Percentiles rank a stretch among this genome's conserved stretches.
Conservation (phyloP, 257 asterid genomes). For the Salvia hispanica region DNA sequence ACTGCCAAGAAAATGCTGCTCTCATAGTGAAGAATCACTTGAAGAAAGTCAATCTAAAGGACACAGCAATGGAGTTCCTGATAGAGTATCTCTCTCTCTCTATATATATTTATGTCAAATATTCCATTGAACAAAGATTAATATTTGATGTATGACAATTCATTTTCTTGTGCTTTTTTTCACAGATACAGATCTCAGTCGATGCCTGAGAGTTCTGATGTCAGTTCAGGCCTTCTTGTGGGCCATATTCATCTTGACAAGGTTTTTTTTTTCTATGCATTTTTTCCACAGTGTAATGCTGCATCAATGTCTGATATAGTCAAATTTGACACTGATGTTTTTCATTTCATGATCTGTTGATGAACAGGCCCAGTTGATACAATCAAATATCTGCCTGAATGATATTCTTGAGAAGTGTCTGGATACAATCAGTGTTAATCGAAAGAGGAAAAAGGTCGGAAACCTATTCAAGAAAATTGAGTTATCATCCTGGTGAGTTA, state of each 20-base stretch:
- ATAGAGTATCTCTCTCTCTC: conserved; percentile 66
- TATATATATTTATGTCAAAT: background rate
- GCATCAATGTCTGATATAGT: conserved; percentile 17
- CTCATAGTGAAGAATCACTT: conserved; percentile 65
- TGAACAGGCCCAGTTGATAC: conserved; percentile 58
- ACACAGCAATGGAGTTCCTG: conserved; percentile 73
- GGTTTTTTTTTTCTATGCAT: conserved; percentile 41
- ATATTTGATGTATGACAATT: conserved; percentile 12
- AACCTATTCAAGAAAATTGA: conserved; percentile 58
- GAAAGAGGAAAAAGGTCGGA: conserved; percentile 70
- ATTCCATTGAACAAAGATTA: conserved; percentile 2
- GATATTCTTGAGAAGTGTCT: conserved; percentile 70
- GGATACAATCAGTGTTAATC: conserved; percentile 51
- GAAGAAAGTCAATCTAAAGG: conserved; percentile 79
- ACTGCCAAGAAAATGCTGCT: conserved; percentile 80
- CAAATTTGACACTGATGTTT: conserved; percentile 24
- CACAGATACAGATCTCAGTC: conserved; percentile 65
- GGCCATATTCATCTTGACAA: conserved; percentile 89
- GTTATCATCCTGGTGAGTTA: conserved; percentile 67
- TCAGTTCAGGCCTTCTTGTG: conserved; percentile 69
- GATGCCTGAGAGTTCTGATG: conserved; percentile 43
- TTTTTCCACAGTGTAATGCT: conserved; percentile 9
- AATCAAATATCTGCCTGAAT: conserved; percentile 50
- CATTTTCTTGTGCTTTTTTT: conserved; percentile 26
- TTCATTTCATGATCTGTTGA: conserved; percentile 31